A percentile compares a stretch with the other conserved stretches of the same genome.
phyloP scores from a whole-genome alignment of 345 rosid genomes.

The Citrus cavaleriei region DNA sequence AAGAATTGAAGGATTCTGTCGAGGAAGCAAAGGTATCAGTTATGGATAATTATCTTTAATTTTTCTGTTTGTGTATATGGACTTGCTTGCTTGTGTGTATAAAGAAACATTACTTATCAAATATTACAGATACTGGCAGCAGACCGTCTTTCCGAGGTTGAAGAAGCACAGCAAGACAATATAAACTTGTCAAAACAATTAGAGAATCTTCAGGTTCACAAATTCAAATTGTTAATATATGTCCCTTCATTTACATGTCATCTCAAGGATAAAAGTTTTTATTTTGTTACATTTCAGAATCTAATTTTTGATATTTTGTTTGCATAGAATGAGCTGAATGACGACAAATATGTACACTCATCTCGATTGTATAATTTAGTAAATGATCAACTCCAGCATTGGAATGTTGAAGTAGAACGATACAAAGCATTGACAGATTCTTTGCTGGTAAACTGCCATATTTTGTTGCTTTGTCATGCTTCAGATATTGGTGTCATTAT shows the following conservation, averaged over 20 bases:
- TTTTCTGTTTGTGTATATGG: neutral
- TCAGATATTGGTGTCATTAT: constrained; percentile 9
- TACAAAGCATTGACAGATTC: constrained; percentile 59
- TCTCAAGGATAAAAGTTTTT: constrained; percentile 7
- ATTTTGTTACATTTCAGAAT: neutral
- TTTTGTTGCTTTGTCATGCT: constrained; percentile 19
- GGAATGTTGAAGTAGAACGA: constrained; percentile 70
- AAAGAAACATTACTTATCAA: constrained; percentile 23
- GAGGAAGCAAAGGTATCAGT: constrained; percentile 70
- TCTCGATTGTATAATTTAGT: constrained; percentile 63
- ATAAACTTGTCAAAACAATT: constrained; percentile 59
- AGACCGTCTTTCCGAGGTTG: constrained; percentile 82
- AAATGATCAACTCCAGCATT: constrained; percentile 79
- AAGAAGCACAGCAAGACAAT: constrained; percentile 68
- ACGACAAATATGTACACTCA: constrained; percentile 65
- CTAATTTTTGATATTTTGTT: constrained; percentile 18
- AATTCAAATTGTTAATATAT: constrained; percentile 14
- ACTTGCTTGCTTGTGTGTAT: neutral
- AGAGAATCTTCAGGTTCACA: constrained; percentile 68
- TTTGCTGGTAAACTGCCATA: constrained; percentile 58
- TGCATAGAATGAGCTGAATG: constrained; percentile 70
- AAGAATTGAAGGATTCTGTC: constrained; percentile 71
- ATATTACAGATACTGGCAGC: constrained; percentile 64
- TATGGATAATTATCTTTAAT: neutral
- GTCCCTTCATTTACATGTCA: constrained; percentile 1